These are phyloP conservation scores for Trametes sanguinea DNA, from an alignment of 768 basidiomycete genomes.

Conservation along the genomic window DNA sequence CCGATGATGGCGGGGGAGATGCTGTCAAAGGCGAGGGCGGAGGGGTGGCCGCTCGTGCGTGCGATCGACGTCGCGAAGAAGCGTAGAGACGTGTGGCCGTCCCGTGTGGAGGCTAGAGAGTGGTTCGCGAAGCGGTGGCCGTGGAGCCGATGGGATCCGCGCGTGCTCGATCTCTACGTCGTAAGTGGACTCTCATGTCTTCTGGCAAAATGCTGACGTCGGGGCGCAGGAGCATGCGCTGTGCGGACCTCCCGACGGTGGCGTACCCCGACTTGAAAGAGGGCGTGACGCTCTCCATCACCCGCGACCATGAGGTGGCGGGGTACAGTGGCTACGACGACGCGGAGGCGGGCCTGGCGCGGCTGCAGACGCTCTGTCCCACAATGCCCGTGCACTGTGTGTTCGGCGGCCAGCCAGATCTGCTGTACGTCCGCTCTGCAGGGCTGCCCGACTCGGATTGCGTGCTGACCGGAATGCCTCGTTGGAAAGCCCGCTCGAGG, in stretches of 20 bases:
- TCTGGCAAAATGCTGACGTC: not conserved
- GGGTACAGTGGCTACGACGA: constrained; percentile 23
- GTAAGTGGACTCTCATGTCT: too few species aligned
- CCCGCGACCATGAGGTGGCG: constrained; percentile 25
- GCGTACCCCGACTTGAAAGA: constrained; percentile 26
- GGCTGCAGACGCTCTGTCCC: constrained; percentile 12
- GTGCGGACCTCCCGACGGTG: constrained; percentile 24
- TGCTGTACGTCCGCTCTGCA: not conserved
- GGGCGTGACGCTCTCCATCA: constrained; percentile 28
- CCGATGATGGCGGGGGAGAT: not conserved
- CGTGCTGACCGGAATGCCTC: not conserved
- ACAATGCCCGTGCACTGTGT: constrained; percentile 25
- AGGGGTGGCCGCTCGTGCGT: not conserved
- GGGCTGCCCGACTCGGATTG: too few species aligned
- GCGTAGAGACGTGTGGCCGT: constrained; percentile 19
- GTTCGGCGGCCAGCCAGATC: constrained; percentile 9
- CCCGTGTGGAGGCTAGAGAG: constrained; percentile 7
- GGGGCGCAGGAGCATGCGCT: constrained; percentile 13
- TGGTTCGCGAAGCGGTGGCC: constrained; percentile 13
- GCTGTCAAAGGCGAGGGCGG: too few species aligned
- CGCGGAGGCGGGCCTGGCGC: constrained; percentile 5
- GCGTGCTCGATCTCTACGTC: not conserved
- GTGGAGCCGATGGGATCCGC: constrained; percentile 15
- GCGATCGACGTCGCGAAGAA: not conserved
- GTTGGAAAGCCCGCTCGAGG: not conserved